Base-by-base conservation (phyloP, 495 filamentous ascomycete genomes). In the Xylaria venustula region DNA sequence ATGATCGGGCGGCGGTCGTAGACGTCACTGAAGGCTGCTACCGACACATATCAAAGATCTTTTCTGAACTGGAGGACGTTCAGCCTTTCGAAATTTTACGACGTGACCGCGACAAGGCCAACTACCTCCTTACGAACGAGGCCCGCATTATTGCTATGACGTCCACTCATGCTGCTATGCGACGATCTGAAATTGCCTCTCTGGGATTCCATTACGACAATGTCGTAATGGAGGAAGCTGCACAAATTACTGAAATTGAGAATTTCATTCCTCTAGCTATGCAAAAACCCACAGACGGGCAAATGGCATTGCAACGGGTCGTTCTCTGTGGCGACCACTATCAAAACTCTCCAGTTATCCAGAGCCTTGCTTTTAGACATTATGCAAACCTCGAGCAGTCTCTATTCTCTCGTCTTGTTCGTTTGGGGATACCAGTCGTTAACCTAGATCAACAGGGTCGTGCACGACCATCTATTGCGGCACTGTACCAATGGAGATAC, bases 111-210 rank as follows among this genome's bases (percentile, higher is more conserved):
- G 94, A 98, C 70, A 96, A 92, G 71, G 90, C 92, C 30, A 97
- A 98, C 71, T 98, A 97, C 68, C 85, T 99, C 7, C 84, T 99
- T 14, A 86, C 93, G 7, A 98, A 93, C 67, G 94, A 98, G 71
- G 94, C 94, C 12, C 87, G 94, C 6, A 92, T 99, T 48, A 89
- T 99, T 63, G 94, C 94, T 54, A 98, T 98, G 95, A 99, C 94
- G 9, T 92, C 91, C 2, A 99, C 94, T 1, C 94, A 99, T 75
- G 95, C 94, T 11, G 94, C 94, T n/a, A 99, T 98, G 88, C 88
- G 93, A 59, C 82, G 92, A 49, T 87, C 90, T 61, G 94, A 98
- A 67, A 99, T 99, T 66, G 88, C 91, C 0, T 81, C 85, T 19
- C 81, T 97, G 45, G 95, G 94, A 6, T 98, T 99, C 80, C 90